Evolutionary conservation across 192 early-diverging fungal genomes (phyloP).

Genomic region (Dissophora globulifera): DNA sequence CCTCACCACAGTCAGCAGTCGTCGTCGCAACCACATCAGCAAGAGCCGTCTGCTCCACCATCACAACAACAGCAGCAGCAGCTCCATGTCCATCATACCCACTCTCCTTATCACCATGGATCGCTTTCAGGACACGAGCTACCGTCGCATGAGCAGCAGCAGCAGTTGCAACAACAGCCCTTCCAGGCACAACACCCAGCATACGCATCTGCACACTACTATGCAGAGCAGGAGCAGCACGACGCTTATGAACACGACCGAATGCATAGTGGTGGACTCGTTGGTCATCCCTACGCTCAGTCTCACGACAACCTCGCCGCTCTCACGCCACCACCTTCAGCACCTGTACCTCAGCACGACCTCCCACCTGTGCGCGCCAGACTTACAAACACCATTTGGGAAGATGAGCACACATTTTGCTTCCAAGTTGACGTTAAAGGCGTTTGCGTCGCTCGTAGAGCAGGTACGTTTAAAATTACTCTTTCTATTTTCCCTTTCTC

Average conservation of each 20-base stretch:
- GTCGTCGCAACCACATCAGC: no score
- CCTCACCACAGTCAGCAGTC: slow-evolving; percentile 27
- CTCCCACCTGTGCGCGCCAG: slow-evolving; percentile 57
- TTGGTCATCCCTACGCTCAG: slow-evolving; percentile 35
- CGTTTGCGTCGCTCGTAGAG: slow-evolving; percentile 80
- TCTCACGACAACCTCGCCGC: slow-evolving; percentile 36
- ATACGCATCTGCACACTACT: slow-evolving; percentile 34
- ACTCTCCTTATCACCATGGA: slow-evolving; percentile 31
- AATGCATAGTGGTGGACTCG: slow-evolving; percentile 40
- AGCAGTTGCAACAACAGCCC: slow-evolving; percentile 33
- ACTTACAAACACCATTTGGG: slow-evolving; percentile 83
- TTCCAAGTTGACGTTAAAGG: slow-evolving; percentile 86
- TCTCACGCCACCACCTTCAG: slow-evolving; percentile 37
- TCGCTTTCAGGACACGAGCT: slow-evolving; percentile 18
- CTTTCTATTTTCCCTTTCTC: background rate
- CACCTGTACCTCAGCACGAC: slow-evolving; percentile 32
- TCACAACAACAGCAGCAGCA: slow-evolving; percentile 20
- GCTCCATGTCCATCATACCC: slow-evolving; percentile 39
- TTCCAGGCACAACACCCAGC: slow-evolving; percentile 20
- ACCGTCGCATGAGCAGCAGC: slow-evolving; percentile 27
- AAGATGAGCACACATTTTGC: slow-evolving; percentile 83
- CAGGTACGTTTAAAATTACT: slow-evolving; percentile 54
- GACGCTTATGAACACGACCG: slow-evolving; percentile 41
- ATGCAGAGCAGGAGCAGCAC: slow-evolving; percentile 31
- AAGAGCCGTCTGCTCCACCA: no score